Percentiles rank a stretch among this genome's conserved stretches.
phyloP scores from a whole-genome alignment of 495 filamentous ascomycete species.

The Clavariopsis aquatica region DNA sequence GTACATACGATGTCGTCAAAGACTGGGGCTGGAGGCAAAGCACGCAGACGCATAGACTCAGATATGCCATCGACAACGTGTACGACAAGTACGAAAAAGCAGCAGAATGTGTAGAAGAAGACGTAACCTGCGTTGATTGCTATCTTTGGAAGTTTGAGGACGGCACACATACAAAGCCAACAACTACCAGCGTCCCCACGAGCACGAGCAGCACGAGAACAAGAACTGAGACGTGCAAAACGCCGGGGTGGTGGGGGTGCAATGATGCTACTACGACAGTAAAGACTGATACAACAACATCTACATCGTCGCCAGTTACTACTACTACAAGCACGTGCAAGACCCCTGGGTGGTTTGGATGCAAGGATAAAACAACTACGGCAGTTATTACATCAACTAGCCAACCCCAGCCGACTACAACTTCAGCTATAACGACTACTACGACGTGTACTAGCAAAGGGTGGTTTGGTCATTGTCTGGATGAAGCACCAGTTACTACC shows the following conservation, averaged over 20 bases:
- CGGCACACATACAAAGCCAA: slow-evolving; percentile 20
- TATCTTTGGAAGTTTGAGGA: slow-evolving; percentile 33
- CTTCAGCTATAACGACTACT: slow-evolving; percentile 7
- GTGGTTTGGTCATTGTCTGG: slow-evolving; percentile 31
- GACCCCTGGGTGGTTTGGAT: slow-evolving; percentile 34
- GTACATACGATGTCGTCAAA: slow-evolving; percentile 32
- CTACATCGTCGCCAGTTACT: slow-evolving; percentile 7
- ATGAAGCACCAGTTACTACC: slow-evolving; percentile 14
- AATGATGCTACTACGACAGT: slow-evolving; percentile 21
- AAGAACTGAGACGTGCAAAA: slow-evolving; percentile 30
- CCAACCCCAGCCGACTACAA: neutral
- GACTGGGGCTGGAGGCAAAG: slow-evolving; percentile 33
- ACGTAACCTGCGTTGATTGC: slow-evolving; percentile 26
- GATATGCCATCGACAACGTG: slow-evolving; percentile 25
- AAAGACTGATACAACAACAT: neutral
- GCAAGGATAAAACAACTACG: slow-evolving; percentile 25
- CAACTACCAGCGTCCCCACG: slow-evolving; percentile 10
- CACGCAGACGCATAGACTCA: slow-evolving; percentile 21
- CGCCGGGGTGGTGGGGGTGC: slow-evolving; percentile 33
- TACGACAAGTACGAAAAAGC: slow-evolving; percentile 24
- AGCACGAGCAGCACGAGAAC: slow-evolving; percentile 16
- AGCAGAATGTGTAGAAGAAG: slow-evolving; percentile 21
- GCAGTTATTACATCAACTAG: slow-evolving; percentile 10
- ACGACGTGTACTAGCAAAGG: slow-evolving; percentile 28
- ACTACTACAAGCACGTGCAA: slow-evolving; percentile 20